Conservation (phyloP, 176 grass and related monocot species). For the Musa acuminata region DNA sequence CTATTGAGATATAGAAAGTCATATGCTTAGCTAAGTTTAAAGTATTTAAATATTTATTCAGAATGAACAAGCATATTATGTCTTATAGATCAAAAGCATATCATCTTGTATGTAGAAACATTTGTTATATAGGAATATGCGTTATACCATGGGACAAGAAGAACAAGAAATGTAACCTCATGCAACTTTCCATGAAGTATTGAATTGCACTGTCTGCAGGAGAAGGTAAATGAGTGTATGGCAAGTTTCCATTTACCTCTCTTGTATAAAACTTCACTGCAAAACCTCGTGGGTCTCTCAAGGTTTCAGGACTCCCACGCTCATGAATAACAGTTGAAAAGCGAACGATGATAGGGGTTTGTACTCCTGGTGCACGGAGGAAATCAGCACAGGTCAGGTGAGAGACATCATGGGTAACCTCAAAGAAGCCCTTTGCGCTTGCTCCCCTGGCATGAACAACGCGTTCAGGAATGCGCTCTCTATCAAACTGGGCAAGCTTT, state of each 20-base stretch:
- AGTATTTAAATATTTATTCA: too few species aligned
- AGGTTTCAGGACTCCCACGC: conserved; percentile 88
- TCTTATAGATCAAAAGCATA: too few species aligned
- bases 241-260: conserved; percentile 28
- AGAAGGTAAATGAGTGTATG: neutral
- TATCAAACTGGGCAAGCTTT: conserved; percentile 92
- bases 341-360: conserved; percentile 79
- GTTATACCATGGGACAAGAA: too few species aligned
- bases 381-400: conserved; percentile 91
- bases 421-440: conserved; percentile 98
- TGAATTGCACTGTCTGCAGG: neutral
- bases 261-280: conserved; percentile 98
- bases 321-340: conserved; percentile 99
- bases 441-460: conserved; percentile 89
- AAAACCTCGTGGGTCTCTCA: conserved; percentile 91
- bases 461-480: conserved; percentile 85
- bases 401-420: conserved; percentile 92
- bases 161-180: neutral
- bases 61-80: too few species aligned
- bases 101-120: too few species aligned
- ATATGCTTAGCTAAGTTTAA: too few species aligned
- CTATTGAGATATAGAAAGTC: too few species aligned
- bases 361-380: conserved; percentile 67
- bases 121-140: too few species aligned
- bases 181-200: neutral